phyloP scores from a whole-genome alignment of 305 asterid species.

The Fraxinus xanthoxyloides region DNA sequence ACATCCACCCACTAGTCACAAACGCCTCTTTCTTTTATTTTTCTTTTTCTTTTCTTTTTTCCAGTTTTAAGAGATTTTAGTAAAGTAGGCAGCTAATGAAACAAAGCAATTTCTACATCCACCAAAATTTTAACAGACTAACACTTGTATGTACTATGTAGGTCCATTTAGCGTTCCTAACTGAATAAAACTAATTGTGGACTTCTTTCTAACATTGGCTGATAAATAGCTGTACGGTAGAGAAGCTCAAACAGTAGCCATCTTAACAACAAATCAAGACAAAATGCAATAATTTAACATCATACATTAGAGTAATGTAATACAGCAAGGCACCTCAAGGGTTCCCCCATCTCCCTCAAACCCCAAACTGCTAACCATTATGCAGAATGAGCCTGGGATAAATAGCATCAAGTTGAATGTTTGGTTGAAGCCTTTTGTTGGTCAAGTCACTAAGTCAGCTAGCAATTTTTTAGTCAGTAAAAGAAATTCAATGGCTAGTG shows the following conservation, averaged over 20 bases:
- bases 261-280: neutral
- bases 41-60: neutral
- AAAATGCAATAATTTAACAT: neutral
- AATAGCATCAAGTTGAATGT: conserved; percentile 9
- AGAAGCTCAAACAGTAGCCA: neutral
- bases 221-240: neutral
- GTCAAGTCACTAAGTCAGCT: conserved; percentile 18
- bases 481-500: neutral
- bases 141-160: neutral
- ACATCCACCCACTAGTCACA: neutral
- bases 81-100: neutral
- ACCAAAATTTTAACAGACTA: neutral
- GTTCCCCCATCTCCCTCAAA: neutral
- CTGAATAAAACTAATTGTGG: neutral
- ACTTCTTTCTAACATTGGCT: neutral
- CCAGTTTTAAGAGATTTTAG: neutral
- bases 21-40: neutral
- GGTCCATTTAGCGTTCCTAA: neutral
- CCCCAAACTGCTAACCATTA: neutral
- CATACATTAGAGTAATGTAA: neutral
- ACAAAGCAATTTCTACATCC: neutral
- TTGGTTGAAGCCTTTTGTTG: conserved; percentile 23
- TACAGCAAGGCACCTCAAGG: neutral
- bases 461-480: conserved; percentile 17
- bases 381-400: neutral